phyloP scores from a whole-genome alignment of 2,329 filamentous ascomycete species.

The Rugonectria rugulosa region DNA sequence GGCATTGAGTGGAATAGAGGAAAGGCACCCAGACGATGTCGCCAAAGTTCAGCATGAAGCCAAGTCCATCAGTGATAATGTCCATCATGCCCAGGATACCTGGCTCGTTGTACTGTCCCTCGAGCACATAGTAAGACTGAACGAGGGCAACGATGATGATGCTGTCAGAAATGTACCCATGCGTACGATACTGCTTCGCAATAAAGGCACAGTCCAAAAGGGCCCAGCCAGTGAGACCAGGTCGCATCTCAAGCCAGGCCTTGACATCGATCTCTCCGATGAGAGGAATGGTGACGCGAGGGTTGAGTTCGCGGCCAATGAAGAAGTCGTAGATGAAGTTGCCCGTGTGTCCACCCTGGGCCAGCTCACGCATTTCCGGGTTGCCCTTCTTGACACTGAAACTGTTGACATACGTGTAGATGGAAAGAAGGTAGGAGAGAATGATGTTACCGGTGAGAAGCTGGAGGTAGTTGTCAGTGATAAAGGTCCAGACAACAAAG shows the following conservation, averaged over 20 bases:
- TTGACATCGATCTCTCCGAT: slow-evolving; percentile 90
- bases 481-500: slow-evolving; percentile 87
- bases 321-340: slow-evolving; percentile 93
- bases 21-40: slow-evolving; percentile 93
- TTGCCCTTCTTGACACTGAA: slow-evolving; percentile 80
- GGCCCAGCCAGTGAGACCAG: slow-evolving; percentile 86
- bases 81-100: slow-evolving; percentile 91
- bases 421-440: slow-evolving; percentile 73
- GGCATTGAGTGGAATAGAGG: slow-evolving; percentile 80
- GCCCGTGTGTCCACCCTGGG: slow-evolving; percentile 78
- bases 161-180: slow-evolving; percentile 82
- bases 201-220: slow-evolving; percentile 82
- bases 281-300: slow-evolving; percentile 77
- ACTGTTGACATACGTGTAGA: slow-evolving; percentile 78
- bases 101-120: slow-evolving; percentile 83
- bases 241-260: slow-evolving; percentile 83
- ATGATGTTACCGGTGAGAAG: slow-evolving; percentile 83
- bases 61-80: slow-evolving; percentile 87
- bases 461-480: slow-evolving; percentile 86
- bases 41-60: slow-evolving; percentile 91
- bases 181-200: slow-evolving; percentile 83
- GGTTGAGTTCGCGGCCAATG: slow-evolving; percentile 94
- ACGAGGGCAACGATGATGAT: slow-evolving; percentile 78
- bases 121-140: slow-evolving; percentile 82
- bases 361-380: slow-evolving; percentile 74